These are phyloP conservation scores for Pythium dissimile DNA, from an alignment of 352 stramenopile species.

Conservation along the genomic window DNA sequence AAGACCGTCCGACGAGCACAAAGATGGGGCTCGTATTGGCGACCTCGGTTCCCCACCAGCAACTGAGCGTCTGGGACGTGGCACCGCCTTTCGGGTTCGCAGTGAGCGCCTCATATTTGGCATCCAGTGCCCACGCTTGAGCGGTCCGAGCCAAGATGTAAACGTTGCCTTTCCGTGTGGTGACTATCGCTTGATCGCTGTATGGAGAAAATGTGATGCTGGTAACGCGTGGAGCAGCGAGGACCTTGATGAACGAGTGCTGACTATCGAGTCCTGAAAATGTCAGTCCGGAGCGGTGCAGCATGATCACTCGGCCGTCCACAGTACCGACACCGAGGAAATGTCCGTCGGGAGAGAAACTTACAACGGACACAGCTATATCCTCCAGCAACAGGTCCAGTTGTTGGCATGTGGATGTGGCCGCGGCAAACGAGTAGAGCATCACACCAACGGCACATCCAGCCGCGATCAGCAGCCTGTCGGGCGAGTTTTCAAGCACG, in stretches of 20 bases:
- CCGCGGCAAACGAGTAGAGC: neutral
- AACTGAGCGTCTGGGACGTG: slow-evolving; percentile 42
- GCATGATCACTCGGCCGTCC: slow-evolving; percentile 53
- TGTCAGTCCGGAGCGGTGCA: neutral
- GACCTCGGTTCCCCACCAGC: slow-evolving; percentile 36
- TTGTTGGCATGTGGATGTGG: neutral
- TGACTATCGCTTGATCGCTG: slow-evolving; percentile 28
- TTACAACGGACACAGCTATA: slow-evolving; percentile 37
- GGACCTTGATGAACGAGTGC: slow-evolving; percentile 30
- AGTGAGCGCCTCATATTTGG: slow-evolving; percentile 28
- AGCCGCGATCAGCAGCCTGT: neutral
- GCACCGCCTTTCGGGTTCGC: slow-evolving; percentile 42
- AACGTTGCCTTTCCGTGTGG: slow-evolving; percentile 64
- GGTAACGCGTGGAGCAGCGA: slow-evolving; percentile 50
- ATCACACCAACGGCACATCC: slow-evolving; percentile 5
- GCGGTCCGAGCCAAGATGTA: slow-evolving; percentile 34
- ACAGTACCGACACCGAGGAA: slow-evolving; percentile 39
- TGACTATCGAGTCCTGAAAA: neutral
- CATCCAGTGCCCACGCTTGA: slow-evolving; percentile 25
- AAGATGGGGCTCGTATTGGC: slow-evolving; percentile 23
- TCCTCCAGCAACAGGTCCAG: slow-evolving; percentile 8
- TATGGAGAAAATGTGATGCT: slow-evolving; percentile 42
- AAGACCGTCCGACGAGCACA: slow-evolving; percentile 35
- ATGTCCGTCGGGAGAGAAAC: slow-evolving; percentile 31
- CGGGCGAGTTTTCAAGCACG: slow-evolving; percentile 9